Percentiles rank a stretch among this genome's conserved stretches.
phyloP scores from a whole-genome alignment of 2,329 filamentous ascomycete genomes.

The Dactylellina haptotyla region DNA sequence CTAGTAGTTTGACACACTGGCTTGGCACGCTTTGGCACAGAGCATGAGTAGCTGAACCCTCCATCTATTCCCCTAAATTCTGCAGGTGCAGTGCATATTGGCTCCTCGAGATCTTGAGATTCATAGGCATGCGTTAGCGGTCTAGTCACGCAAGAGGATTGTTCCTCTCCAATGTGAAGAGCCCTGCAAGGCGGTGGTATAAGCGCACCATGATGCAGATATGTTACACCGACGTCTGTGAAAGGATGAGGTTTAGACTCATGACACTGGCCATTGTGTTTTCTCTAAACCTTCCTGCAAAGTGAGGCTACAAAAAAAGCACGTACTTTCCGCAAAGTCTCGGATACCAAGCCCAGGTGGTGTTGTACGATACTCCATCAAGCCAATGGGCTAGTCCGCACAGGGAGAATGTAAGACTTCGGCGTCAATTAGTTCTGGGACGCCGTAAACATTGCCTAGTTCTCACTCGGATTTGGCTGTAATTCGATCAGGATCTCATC shows the following conservation, averaged over 20 bases:
- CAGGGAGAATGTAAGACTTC: constrained; percentile 5
- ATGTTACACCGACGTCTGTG: constrained; percentile 29
- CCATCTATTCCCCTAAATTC: not conserved
- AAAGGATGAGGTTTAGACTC: constrained; percentile 23
- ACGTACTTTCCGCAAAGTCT: constrained; percentile 24
- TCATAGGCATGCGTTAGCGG: not conserved
- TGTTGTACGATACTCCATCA: not conserved
- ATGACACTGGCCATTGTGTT: constrained; percentile 8
- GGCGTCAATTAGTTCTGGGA: too few species aligned
- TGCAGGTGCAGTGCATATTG: not conserved
- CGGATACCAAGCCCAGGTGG: constrained; percentile 20
- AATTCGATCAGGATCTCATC: not conserved
- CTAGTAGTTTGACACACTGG: constrained; percentile 8
- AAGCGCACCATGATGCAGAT: constrained; percentile 21
- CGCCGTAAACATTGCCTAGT: not conserved
- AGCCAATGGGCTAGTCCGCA: not conserved
- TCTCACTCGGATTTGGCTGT: too few species aligned
- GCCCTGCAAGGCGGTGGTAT: constrained; percentile 29
- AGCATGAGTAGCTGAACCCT: constrained; percentile 25
- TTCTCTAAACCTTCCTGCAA: constrained; percentile 8
- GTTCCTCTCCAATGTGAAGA: not conserved
- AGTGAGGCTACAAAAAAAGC: not conserved
- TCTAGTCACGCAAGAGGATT: not conserved
- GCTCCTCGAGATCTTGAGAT: not conserved
- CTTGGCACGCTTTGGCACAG: too few species aligned